Percentiles rank a stretch among this genome's conserved stretches.
These are phyloP conservation scores for Phytophthora pisi DNA, from an alignment of 352 stramenopile genomes.

Conservation along the genomic window DNA sequence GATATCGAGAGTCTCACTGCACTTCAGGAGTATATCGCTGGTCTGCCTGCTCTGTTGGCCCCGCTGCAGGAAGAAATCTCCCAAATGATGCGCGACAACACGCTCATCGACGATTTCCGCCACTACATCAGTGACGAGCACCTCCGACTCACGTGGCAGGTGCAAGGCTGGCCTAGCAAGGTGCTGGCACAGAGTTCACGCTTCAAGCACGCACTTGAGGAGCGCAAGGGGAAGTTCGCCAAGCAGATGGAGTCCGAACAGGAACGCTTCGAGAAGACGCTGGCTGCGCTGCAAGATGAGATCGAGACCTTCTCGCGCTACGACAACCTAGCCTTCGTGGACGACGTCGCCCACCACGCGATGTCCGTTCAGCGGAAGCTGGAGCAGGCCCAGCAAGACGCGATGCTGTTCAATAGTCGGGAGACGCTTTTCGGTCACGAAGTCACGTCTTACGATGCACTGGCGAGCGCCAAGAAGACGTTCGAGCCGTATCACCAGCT, in stretches of 20 bases:
- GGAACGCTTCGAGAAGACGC: constrained; percentile 90
- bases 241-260: constrained; percentile 96
- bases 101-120: constrained; percentile 82
- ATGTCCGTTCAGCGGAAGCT: constrained; percentile 89
- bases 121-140: constrained; percentile 88
- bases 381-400: constrained; percentile 89
- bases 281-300: constrained; percentile 84
- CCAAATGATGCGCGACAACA: constrained; percentile 82
- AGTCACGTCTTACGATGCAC: constrained; percentile 88
- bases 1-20: constrained; percentile 93
- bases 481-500: constrained; percentile 96
- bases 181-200: constrained; percentile 81
- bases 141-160: constrained; percentile 88
- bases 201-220: constrained; percentile 78
- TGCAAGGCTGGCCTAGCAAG: constrained; percentile 91
- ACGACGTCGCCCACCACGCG: constrained; percentile 88
- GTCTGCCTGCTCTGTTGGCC: constrained; percentile 69
- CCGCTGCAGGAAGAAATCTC: constrained; percentile 82
- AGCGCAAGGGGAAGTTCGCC: constrained; percentile 88
- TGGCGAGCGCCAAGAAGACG: constrained; percentile 89
- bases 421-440: constrained; percentile 91
- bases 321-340: constrained; percentile 88
- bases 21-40: constrained; percentile 88
- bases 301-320: constrained; percentile 90
- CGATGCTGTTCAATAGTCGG: constrained; percentile 92